Evolutionary conservation across 2,329 filamentous ascomycete species (phyloP).

Genomic region (Beauveria varroae): DNA sequence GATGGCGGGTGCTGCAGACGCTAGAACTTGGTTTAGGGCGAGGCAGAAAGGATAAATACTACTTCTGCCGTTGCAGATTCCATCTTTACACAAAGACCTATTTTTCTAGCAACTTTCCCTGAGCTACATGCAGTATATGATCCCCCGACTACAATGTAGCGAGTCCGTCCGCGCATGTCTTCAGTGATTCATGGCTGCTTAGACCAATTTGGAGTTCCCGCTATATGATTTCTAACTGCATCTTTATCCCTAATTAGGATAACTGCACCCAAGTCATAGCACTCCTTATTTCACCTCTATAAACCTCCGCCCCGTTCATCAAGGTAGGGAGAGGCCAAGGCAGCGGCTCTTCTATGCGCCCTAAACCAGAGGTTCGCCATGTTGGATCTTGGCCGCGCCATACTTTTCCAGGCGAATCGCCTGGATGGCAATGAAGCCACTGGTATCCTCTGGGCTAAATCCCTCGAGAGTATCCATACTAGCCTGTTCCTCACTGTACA

Average conservation of each 20-base stretch:
- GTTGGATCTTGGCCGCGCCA: constrained; percentile 23
- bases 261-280: constrained; percentile 4
- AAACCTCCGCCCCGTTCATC: constrained; percentile 7
- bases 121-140: neutral
- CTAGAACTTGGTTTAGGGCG: too few relatives aligned
- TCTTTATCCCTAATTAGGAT: neutral
- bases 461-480: constrained; percentile 49
- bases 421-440: constrained; percentile 60
- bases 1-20: too few relatives aligned
- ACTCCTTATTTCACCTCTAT: constrained; percentile 4
- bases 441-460: constrained; percentile 63
- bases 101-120: too few relatives aligned
- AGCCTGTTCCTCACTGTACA: constrained; percentile 42
- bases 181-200: constrained; percentile 8
- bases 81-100: too few relatives aligned
- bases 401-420: constrained; percentile 54
- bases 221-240: constrained; percentile 6
- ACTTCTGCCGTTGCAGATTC: too few relatives aligned
- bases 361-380: constrained; percentile 30
- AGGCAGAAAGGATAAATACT: too few relatives aligned
- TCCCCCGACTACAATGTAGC: neutral
- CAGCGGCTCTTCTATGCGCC: neutral
- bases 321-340: constrained; percentile 1
- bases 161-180: neutral
- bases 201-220: constrained; percentile 2